A percentile compares a stretch with the other conserved stretches of the same genome.
These are phyloP conservation scores for Neurospora terricola DNA, from an alignment of 495 filamentous ascomycete species.

Conservation along the genomic window DNA sequence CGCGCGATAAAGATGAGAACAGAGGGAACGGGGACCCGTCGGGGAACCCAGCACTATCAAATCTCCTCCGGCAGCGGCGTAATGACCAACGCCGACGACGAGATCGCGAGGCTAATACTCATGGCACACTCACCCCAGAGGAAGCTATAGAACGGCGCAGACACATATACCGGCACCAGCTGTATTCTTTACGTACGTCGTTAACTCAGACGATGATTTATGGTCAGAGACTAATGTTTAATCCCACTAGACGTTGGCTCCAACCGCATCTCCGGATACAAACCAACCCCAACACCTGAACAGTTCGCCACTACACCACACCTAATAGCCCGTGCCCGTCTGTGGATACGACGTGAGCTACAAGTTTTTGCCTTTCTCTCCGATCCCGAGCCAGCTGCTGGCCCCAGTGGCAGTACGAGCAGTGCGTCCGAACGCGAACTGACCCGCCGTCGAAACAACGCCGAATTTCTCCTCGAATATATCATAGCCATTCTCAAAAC, in stretches of 20 bases:
- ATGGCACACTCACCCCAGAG: constrained; percentile 23
- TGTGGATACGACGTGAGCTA: constrained; percentile 81
- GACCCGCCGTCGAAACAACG: constrained; percentile 55
- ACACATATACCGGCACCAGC: constrained; percentile 62
- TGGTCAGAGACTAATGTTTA: neutral
- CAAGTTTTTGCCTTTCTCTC: constrained; percentile 73
- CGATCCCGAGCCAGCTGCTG: constrained; percentile 1
- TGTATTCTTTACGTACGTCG: constrained; percentile 52
- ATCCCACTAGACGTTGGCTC: constrained; percentile 46
- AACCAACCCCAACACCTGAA: constrained; percentile 60
- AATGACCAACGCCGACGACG: constrained; percentile 15
- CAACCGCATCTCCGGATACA: constrained; percentile 68
- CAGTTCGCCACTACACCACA: constrained; percentile 52
- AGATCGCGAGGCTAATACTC: constrained; percentile 1
- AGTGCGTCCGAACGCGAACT: constrained; percentile 23
- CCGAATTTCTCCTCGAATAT: constrained; percentile 86
- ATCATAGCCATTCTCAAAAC: constrained; percentile 81
- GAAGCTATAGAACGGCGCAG: constrained; percentile 58
- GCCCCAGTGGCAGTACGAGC: constrained; percentile 16
- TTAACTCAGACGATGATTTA: fast-evolving
- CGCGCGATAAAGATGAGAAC: neutral
- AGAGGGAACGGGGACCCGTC: neutral
- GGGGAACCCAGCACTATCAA: neutral
- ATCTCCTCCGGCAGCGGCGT: neutral
- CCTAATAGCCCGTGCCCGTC: constrained; percentile 71